Base-by-base conservation (phyloP, 208 protist species). In the Crithidia acanthocephali region DNA sequence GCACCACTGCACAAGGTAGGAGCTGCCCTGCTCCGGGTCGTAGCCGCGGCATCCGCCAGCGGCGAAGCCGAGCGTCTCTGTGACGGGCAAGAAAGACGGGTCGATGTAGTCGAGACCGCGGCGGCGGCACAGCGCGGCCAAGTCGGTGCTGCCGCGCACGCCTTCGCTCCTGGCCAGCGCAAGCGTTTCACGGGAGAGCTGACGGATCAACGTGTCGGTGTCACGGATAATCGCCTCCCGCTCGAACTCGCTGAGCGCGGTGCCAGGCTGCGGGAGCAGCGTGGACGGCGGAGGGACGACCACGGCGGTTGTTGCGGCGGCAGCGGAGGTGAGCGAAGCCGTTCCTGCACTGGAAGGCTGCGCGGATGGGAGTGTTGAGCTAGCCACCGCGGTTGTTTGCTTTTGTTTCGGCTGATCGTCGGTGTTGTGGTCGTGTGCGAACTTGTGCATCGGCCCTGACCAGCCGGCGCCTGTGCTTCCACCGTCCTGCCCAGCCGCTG, bases 71-170 rank as follows among this genome's bases (percentile, higher is more conserved):
- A 90, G 61, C n/a, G 66, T 74, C 27, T 68, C 68, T 27, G 79
- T 81, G 16, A 91, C 63, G 25, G 86, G 86, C 22, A 72, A 74
- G 51, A 88, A 91, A 15, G n/a, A 20, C 3, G 53, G 55, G 47
- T 91, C 86, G 9, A 91, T 67, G 71, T 91, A 91, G 65, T 84
- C 74, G 27, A 91, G 52, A 8, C 78, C 80, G 25, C 64, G 74
- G 33, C 53, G 61, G 52, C 32, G 32, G 59, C 86, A 91, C 47
- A 81, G 57, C 35, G 74, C 80, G 6, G 86, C 86, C 3, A 86
- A 32, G 27, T 59, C 71, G 10, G 69, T 30, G 22, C 73, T 59
- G 23, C 57, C 27, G 30, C 25, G 40, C 10, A 58, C 42, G 15
- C 68, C 64, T 27, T 73, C 47, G 5, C 22, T 60, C 30, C 27